These are phyloP conservation scores for Pezicula neosporulosa DNA, from an alignment of 2,329 filamentous ascomycete species.

Conservation along the genomic window DNA sequence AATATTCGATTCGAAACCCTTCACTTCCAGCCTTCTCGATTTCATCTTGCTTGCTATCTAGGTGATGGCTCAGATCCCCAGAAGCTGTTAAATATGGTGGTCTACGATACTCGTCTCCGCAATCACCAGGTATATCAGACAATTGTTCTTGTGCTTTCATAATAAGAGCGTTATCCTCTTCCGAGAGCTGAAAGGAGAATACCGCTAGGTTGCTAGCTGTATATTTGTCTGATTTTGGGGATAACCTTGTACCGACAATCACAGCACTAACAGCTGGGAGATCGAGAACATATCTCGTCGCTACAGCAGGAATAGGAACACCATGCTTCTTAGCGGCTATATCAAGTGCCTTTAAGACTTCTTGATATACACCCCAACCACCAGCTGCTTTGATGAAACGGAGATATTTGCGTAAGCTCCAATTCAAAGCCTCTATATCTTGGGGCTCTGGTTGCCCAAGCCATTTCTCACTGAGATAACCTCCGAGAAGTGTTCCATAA, in stretches of 20 bases:
- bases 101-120: conserved; percentile 31
- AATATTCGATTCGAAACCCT: conserved; percentile 26
- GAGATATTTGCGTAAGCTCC: conserved; percentile 31
- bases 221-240: conserved; percentile 3
- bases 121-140: conserved; percentile 28
- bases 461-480: conserved; percentile 25
- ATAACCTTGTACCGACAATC: conserved; percentile 6
- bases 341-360: conserved; percentile 3
- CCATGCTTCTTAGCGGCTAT: conserved; percentile 1
- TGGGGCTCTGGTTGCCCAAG: conserved; percentile 20
- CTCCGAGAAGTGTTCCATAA: conserved; percentile 32
- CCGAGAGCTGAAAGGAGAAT: conserved; percentile 2
- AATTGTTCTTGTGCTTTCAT: conserved; percentile 20
- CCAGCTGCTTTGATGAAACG: conserved; percentile 30
- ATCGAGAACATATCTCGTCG: conserved; percentile 6
- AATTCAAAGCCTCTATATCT: conserved; percentile 19
- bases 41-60: conserved; percentile 8
- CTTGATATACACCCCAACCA: conserved; percentile 22
- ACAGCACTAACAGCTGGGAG: conserved; percentile 5
- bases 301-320: conserved; percentile 7
- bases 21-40: conserved; percentile 14
- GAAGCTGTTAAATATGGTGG: conserved; percentile 29
- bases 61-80: conserved; percentile 29
- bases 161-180: conserved; percentile 7
- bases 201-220: conserved; percentile 1